These are phyloP conservation scores for Lotmaria passim DNA, from an alignment of 208 protist species.

Conservation along the genomic window DNA sequence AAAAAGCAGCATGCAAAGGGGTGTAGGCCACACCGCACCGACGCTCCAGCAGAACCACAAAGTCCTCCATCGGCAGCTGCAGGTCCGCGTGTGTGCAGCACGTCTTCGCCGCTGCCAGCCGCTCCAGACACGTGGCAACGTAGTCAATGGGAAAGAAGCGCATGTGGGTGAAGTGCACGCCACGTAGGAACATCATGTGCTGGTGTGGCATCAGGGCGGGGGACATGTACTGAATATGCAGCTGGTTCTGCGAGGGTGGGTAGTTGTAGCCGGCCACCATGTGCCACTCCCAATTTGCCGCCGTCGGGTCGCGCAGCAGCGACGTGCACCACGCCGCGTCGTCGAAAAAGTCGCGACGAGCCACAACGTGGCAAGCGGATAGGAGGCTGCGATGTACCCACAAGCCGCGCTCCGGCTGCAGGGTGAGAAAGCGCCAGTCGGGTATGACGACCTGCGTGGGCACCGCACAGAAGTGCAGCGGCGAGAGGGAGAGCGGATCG, in stretches of 20 bases:
- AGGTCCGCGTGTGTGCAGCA: conserved; percentile 24
- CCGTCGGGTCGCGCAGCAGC: conserved; percentile 15
- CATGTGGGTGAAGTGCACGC: conserved; percentile 71
- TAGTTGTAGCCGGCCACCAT: conserved; percentile 71
- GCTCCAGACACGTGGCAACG: conserved; percentile 41
- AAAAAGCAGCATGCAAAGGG: conserved; percentile 35
- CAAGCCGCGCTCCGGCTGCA: conserved; percentile 39
- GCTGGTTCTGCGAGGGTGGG: conserved; percentile 82
- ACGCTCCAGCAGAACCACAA: conserved; percentile 29
- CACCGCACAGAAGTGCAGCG: conserved; percentile 64
- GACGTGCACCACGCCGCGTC: conserved; percentile 20
- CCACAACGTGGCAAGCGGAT: conserved; percentile 26
- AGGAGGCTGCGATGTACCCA: conserved; percentile 27
- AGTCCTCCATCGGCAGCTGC: conserved; percentile 38
- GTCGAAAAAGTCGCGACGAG: conserved; percentile 32
- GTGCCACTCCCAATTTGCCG: conserved; percentile 13
- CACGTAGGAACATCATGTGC: conserved; percentile 56
- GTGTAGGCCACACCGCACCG: conserved; percentile 55
- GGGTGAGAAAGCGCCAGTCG: conserved; percentile 63
- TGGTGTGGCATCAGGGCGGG: conserved; percentile 76
- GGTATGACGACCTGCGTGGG: conserved; percentile 49
- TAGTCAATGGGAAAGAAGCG: conserved; percentile 76
- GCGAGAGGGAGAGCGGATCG: conserved; percentile 62
- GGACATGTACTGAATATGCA: conserved; percentile 81
- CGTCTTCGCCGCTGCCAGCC: conserved; percentile 7